These are phyloP conservation scores for Daedaleopsis nitida DNA, from an alignment of 768 basidiomycete species.

Conservation along the genomic window DNA sequence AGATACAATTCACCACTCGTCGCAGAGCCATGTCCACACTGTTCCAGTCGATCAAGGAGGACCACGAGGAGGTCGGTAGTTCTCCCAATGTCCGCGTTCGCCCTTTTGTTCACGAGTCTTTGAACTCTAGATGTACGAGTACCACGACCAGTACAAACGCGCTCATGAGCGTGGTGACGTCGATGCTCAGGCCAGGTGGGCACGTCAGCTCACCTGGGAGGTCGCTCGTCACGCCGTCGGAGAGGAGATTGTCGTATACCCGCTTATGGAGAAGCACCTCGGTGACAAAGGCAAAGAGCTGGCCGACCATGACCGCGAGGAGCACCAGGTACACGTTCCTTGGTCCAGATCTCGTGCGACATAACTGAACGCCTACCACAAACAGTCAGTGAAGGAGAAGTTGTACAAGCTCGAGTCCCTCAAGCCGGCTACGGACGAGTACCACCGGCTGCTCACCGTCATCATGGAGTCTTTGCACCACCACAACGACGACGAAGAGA, in stretches of 20 bases:
- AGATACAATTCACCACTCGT: neutral
- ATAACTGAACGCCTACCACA: neutral
- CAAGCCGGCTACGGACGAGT: conserved; percentile 43
- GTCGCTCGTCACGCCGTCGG: conserved; percentile 61
- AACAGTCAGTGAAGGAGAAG: conserved; percentile 39
- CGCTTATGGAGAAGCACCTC: conserved; percentile 59
- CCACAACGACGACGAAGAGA: conserved; percentile 62
- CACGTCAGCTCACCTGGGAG: conserved; percentile 60
- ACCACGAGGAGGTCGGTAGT: conserved; percentile 47
- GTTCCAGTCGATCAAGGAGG: conserved; percentile 47
- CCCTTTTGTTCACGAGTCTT: neutral
- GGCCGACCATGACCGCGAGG: conserved; percentile 55
- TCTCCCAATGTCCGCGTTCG: neutral
- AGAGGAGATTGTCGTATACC: conserved; percentile 67
- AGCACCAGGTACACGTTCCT: conserved; percentile 48
- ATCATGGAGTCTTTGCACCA: conserved; percentile 51
- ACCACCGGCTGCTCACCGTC: conserved; percentile 42
- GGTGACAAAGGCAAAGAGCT: conserved; percentile 51
- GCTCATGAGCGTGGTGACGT: conserved; percentile 37
- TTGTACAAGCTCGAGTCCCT: conserved; percentile 51
- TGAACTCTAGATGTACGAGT: conserved; percentile 52
- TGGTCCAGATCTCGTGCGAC: neutral
- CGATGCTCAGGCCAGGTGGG: conserved; percentile 55
- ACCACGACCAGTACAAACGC: conserved; percentile 50
- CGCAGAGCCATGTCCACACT: conserved; percentile 34